Evolutionary conservation across 352 stramenopile genomes (phyloP).

Genomic region (Pelagophyceae sp.): DNA sequence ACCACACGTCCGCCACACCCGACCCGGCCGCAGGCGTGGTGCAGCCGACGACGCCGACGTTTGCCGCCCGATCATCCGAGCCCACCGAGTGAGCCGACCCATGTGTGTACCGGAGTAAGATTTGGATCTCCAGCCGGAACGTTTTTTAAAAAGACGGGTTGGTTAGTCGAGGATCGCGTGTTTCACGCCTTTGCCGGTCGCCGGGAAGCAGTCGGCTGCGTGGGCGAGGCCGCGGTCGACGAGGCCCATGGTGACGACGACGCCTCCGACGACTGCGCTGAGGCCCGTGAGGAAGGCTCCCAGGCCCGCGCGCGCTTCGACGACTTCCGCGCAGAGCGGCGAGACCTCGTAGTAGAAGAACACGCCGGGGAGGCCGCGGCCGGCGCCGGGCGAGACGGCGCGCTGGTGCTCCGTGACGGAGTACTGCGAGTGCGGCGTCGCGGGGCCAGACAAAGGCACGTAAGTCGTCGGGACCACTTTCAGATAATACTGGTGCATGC

Average conservation of each 20-base stretch:
- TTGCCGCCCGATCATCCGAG: too few relatives aligned
- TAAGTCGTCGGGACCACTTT: slow-evolving; percentile 92
- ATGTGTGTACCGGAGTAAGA: too few relatives aligned
- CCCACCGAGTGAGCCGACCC: too few relatives aligned
- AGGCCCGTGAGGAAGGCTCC: slow-evolving; percentile 78
- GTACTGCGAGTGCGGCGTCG: slow-evolving; percentile 91
- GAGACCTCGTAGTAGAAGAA: slow-evolving; percentile 94
- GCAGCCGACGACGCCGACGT: slow-evolving; percentile 32
- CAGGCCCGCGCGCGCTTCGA: slow-evolving; percentile 69
- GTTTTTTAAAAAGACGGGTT: too few relatives aligned
- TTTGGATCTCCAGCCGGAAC: too few relatives aligned
- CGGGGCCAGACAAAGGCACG: slow-evolving; percentile 66
- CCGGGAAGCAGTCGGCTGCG: too few relatives aligned
- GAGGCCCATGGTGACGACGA: slow-evolving; percentile 63
- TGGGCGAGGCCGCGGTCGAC: slow-evolving; percentile 28
- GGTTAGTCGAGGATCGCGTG: too few relatives aligned
- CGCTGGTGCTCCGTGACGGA: slow-evolving; percentile 91
- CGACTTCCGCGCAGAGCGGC: slow-evolving; percentile 83
- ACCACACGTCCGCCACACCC: slow-evolving; percentile 43
- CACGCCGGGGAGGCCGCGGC: slow-evolving; percentile 62
- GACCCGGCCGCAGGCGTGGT: background rate
- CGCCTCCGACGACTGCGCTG: slow-evolving; percentile 77
- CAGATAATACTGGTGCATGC: slow-evolving; percentile 46
- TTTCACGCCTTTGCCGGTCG: too few relatives aligned
- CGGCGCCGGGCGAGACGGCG: slow-evolving; percentile 51